Conservation (phyloP, 768 basidiomycete genomes). For the Leccinum rimulosum region DNA sequence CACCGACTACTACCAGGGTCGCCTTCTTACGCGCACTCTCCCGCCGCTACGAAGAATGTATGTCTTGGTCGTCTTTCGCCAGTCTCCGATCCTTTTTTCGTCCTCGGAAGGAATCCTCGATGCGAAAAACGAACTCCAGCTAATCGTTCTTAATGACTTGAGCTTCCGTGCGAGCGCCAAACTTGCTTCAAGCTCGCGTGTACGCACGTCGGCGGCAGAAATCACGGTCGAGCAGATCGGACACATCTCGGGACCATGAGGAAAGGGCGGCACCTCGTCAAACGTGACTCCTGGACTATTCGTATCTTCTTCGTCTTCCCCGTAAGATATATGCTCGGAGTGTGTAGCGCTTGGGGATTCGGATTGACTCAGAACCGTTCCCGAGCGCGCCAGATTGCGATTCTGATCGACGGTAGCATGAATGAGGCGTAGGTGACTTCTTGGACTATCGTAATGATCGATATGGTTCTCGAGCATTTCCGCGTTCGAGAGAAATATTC, state of each 20-base stretch:
- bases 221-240: constrained; percentile 34
- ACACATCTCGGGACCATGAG: constrained; percentile 34
- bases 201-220: constrained; percentile 33
- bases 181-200: constrained; percentile 48
- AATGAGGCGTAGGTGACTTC: constrained; percentile 18
- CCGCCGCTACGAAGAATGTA: constrained; percentile 42
- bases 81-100: constrained; percentile 19
- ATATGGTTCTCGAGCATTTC: constrained; percentile 46
- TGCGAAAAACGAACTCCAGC: constrained; percentile 54
- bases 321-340: constrained; percentile 23
- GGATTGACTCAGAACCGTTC: constrained; percentile 24
- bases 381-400: not conserved
- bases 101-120: constrained; percentile 15
- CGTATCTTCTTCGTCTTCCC: constrained; percentile 15
- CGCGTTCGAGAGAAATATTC: constrained; percentile 60
- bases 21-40: constrained; percentile 42
- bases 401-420: constrained; percentile 12
- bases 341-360: constrained; percentile 10
- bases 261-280: constrained; percentile 24
- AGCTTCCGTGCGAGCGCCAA: constrained; percentile 44
- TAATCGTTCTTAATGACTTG: constrained; percentile 41
- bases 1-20: constrained; percentile 33
- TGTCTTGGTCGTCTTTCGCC: constrained; percentile 35
- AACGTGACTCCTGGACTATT: not conserved
- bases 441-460: constrained; percentile 28